phyloP scores from a whole-genome alignment of 768 basidiomycete genomes.

The Auriculariales sp. region DNA sequence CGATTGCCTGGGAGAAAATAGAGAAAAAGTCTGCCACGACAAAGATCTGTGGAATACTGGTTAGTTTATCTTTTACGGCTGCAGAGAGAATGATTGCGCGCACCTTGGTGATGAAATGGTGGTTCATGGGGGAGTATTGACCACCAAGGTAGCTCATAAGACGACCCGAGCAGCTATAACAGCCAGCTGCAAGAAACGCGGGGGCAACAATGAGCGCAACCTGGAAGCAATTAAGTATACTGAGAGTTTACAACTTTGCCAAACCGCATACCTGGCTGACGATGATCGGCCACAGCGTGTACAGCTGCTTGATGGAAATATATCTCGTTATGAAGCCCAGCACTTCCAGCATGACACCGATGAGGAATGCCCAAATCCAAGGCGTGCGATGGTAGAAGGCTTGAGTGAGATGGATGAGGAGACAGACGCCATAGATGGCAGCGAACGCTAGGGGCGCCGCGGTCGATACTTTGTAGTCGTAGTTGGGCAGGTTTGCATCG shows the following conservation, averaged over 20 bases:
- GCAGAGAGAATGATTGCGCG: too few relatives aligned
- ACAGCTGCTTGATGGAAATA: too few relatives aligned
- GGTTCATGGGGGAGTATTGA: not conserved
- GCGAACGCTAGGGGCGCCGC: slow-evolving; percentile 1
- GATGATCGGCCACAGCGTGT: not conserved
- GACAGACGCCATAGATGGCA: not conserved
- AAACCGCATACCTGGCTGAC: slow-evolving; percentile 1
- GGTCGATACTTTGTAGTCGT: not conserved
- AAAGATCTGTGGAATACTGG: slow-evolving; percentile 2
- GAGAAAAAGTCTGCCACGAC: slow-evolving; percentile 1
- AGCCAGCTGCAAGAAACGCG: slow-evolving; percentile 1
- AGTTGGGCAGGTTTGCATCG: too few relatives aligned
- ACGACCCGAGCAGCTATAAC: not conserved
- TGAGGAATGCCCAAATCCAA: not conserved
- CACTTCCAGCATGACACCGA: not conserved
- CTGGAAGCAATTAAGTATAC: too few relatives aligned
- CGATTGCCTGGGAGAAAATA: not conserved
- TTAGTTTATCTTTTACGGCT: too few relatives aligned
- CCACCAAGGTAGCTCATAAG: not conserved
- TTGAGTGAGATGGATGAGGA: slow-evolving; percentile 1
- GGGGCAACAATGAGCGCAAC: slow-evolving; percentile 3
- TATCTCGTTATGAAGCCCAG: not conserved
- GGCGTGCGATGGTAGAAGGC: not conserved
- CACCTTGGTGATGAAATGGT: not conserved
- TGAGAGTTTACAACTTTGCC: too few relatives aligned